Percentiles rank a stretch among this genome's conserved stretches.
Conservation (phyloP, 495 filamentous ascomycete genomes). For the Aspergillus sparsus region DNA sequence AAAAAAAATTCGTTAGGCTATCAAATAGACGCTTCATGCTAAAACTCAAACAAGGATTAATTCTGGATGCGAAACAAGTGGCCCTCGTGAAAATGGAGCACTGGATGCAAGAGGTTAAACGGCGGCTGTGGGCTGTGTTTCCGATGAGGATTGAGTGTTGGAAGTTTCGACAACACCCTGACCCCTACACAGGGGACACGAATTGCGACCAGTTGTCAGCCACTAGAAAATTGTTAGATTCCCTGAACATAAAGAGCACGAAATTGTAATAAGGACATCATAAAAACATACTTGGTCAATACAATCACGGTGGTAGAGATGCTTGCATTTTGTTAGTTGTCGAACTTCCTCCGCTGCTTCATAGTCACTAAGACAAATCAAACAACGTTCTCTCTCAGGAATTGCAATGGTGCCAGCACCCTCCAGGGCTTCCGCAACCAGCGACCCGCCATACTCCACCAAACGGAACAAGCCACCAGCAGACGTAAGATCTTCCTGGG, state of each 20-base stretch:
- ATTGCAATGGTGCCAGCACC: constrained; percentile 51
- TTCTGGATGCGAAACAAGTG: neutral
- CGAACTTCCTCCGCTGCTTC: constrained; percentile 64
- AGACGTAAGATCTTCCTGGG: constrained; percentile 63
- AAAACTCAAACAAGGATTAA: constrained; percentile 26
- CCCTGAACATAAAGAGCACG: constrained; percentile 11
- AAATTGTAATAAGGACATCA: constrained; percentile 16
- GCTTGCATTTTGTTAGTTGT: constrained; percentile 64
- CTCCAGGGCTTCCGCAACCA: constrained; percentile 54
- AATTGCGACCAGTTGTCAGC: constrained; percentile 78
- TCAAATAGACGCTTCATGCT: constrained; percentile 43
- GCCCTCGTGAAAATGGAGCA: neutral
- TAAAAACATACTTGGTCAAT: constrained; percentile 65
- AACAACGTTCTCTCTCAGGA: constrained; percentile 61
- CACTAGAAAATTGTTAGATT: constrained; percentile 49
- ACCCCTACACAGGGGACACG: constrained; percentile 71
- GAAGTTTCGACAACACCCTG: constrained; percentile 60
- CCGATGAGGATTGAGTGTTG: constrained; percentile 23
- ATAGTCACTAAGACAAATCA: constrained; percentile 74
- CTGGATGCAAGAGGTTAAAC: constrained; percentile 17
- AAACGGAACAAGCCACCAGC: constrained; percentile 62
- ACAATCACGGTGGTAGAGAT: constrained; percentile 72
- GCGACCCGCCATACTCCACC: constrained; percentile 44
- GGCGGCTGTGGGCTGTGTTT: constrained; percentile 28
- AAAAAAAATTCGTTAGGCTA: constrained; percentile 35